phyloP scores from a whole-genome alignment of 2,329 filamentous ascomycete species.

The Xylariaceae sp. region DNA sequence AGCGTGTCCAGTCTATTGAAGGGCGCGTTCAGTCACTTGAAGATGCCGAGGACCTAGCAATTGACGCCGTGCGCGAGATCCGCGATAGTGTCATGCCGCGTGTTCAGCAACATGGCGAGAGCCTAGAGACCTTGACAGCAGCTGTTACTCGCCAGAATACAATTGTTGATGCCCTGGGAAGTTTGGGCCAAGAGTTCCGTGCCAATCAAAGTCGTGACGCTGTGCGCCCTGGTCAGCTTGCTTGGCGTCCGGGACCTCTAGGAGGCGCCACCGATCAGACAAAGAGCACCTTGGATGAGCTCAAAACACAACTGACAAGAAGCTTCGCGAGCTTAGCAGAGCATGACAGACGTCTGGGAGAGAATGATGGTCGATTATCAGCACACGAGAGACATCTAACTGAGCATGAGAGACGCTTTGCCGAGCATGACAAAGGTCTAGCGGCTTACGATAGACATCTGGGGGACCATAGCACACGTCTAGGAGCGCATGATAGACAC shows the following conservation, averaged over 20 bases:
- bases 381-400: conserved; percentile 14
- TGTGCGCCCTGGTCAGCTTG: conserved; percentile 14
- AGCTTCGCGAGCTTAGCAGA: conserved; percentile 26
- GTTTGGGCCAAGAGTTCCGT: conserved; percentile 25
- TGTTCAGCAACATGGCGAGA: conserved; percentile 22
- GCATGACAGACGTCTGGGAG: conserved; percentile 19
- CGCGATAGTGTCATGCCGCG: conserved; percentile 24
- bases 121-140: conserved; percentile 12
- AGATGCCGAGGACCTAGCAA: conserved; percentile 31
- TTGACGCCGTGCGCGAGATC: conserved; percentile 31
- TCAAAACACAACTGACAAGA: conserved; percentile 27
- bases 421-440: conserved; percentile 18
- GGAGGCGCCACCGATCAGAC: conserved; percentile 19
- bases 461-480: conserved; percentile 17
- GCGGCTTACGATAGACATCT: conserved; percentile 20
- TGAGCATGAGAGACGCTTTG: conserved; percentile 19
- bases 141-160: conserved; percentile 21
- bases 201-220: conserved; percentile 27
- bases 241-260: conserved; percentile 29
- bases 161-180: conserved; percentile 16
- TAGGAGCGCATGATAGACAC: conserved; percentile 18
- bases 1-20: conserved; percentile 25
- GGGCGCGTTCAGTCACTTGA: conserved; percentile 27
- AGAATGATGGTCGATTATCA: conserved; percentile 18
- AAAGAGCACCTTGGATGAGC: conserved; percentile 25